Base-by-base conservation (phyloP, 2,329 filamentous ascomycete genomes). In the Hypomyces rosellus region DNA sequence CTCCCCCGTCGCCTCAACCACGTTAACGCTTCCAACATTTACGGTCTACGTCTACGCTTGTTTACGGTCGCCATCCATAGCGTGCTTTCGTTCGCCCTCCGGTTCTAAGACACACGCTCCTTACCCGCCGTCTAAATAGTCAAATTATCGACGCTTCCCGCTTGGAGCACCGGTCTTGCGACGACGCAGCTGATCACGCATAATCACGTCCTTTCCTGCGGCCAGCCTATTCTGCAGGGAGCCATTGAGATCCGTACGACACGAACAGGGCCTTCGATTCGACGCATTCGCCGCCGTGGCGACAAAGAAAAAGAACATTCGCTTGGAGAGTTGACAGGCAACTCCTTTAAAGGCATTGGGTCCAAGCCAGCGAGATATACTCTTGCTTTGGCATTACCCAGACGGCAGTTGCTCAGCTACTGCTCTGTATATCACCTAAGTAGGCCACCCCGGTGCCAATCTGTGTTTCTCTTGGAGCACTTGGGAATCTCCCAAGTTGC, bases 141-240 rank as follows among this genome's bases (percentile, higher is more conserved):
- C 18, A n/a, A n/a, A 43, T n/a, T 25, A 12, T 30, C 36, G 45
- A 33, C 34, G 9, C 12, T 36, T 38, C 11, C 22, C 33, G 37
- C 51, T 54, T 20, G 20, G 20, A 20, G 54, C 50, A 52, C 49
- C 52, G 54, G 54, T 46, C 43, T 47, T 49, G 40, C 49, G 46
- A 39, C 41, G 41, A 39, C 41, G 41, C 46, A 49, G 46, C 49
- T 50, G 48, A 47, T 22, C 40, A 47, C 41, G 47, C 54, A 39
- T 53, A 54, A 42, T 54, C 50, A 53, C 49, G 52, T 51, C 45
- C 49, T 54, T 47, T 52, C 45, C 62, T 65, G 62, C 55, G 48
- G 54, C 50, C 52, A 41, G 56, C 61, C 61, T 58, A 53, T 53
- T 44, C 49, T 55, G 57, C 56, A 61, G 56, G 51, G 59, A 60